Base-by-base conservation (phyloP, 176 grass and related monocot genomes). In the Cenchrus fungigraminus region DNA sequence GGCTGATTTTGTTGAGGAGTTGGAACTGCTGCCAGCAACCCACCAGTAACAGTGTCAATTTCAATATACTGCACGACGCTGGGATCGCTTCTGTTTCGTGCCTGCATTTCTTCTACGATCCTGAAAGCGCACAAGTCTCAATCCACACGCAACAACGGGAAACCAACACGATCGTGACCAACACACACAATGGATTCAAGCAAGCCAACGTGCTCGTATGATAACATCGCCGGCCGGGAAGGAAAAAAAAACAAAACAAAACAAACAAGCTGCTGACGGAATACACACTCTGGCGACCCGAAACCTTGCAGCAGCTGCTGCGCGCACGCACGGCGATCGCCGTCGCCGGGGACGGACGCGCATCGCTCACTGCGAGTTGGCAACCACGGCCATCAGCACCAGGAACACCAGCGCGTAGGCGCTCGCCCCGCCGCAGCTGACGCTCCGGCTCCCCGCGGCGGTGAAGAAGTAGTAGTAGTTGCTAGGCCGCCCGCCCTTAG, bases 401-500 rank as follows among this genome's bases (percentile, higher is more conserved):
- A 77, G 1, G 4, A 82, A 8, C 34, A 82, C 54, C 37, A 76
- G 9, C 80, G 71, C 15, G 73, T 53, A 53, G 28, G 29, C 63
- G n/a, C 55, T 72, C 15, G 66, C 45, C 49, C 86, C 12, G 43
- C 37, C 32, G 37, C 67, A 9, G 67, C 82, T 11, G 37, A 40
- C 37, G 53, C 9, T 43, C 44, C 22, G 86, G 10, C 73, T 42
- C 29, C 81, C 71, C 46, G 78, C 87, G 11, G 88, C 67, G 62
- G 91, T 89, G 83, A 79, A 87, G 49, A 93, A 79, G 70, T 89
- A 93, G 59, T 95, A 95, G 78, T 93, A 93, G 16, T 40, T 68
- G 61, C 80, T 57, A 8, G 85, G 73, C 20, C 0, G 47, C 11
- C 67, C 82, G 17, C 83, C 78, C 59, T 81, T 92, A 7, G 50